Conservation (phyloP, 805 yeast genomes). For the Pichia deserticola region DNA sequence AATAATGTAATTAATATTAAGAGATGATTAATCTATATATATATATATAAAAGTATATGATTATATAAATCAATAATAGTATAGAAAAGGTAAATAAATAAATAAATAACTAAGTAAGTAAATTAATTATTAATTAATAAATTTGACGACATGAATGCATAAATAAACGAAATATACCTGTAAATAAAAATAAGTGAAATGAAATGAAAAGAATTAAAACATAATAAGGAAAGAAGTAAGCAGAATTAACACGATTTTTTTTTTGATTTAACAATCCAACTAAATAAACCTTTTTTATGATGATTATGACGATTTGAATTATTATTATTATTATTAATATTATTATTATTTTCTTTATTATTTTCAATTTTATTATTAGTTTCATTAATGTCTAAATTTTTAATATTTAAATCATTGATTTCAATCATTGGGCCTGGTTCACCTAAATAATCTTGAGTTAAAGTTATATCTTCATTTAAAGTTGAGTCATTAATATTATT, state of each 20-base stretch:
- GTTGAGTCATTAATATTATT: conserved; percentile 17
- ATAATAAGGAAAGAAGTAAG: background rate
- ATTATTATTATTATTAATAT: background rate
- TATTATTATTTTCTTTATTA: background rate
- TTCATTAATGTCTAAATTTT: background rate
- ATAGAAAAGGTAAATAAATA: background rate
- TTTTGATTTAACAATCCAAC: conserved; percentile 9
- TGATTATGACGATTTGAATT: background rate
- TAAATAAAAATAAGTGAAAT: too few relatives aligned
- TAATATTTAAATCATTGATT: conserved; percentile 6
- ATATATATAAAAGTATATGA: background rate
- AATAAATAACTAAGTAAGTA: too few relatives aligned
- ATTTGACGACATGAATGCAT: too few relatives aligned
- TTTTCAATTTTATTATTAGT: background rate
- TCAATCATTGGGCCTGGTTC: conserved; percentile 31
- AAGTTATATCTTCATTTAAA: conserved; percentile 21
- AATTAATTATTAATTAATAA: too few relatives aligned
- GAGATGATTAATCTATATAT: background rate
- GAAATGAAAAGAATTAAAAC: too few relatives aligned
- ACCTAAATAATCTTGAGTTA: conserved; percentile 24
- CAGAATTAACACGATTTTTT: background rate
- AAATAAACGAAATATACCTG: too few relatives aligned
- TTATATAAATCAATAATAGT: too few relatives aligned
- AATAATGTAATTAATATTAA: background rate
- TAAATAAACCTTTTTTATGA: conserved; percentile 5